Conservation (phyloP, 2,329 filamentous ascomycete genomes). For the Colletotrichum sp. region DNA sequence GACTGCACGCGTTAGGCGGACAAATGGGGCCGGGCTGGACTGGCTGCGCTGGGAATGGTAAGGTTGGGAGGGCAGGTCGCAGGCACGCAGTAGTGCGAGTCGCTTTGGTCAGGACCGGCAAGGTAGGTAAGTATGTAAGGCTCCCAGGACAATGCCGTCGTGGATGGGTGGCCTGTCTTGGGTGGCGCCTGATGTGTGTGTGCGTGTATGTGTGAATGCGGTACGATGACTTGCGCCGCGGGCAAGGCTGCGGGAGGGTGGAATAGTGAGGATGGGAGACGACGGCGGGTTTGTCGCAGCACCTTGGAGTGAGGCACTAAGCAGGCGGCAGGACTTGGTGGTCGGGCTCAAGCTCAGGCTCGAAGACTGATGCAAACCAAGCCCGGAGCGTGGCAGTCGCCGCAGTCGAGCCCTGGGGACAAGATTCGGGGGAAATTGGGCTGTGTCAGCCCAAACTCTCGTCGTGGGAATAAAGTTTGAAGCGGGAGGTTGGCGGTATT, state of each 20-base stretch:
- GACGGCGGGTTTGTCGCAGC: background rate
- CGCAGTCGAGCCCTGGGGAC: conserved; percentile 1
- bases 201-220: background rate
- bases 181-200: background rate
- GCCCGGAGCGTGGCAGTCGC: background rate
- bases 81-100: conserved; percentile 3
- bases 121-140: background rate
- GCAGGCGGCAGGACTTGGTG: background rate
- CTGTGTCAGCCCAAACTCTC: conserved; percentile 21
- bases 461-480: conserved; percentile 13
- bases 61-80: background rate
- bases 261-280: background rate
- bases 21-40: conserved; percentile 13
- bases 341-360: background rate
- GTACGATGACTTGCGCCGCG: background rate
- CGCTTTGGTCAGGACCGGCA: background rate
- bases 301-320: background rate
- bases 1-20: conserved; percentile 21
- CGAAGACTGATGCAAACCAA: background rate
- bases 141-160: background rate
- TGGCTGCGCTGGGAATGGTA: conserved; percentile 1
- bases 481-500: background rate
- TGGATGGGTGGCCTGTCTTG: background rate
- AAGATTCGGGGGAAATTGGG: conserved; percentile 17
- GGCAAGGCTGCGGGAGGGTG: background rate